Conservation (phyloP, 768 basidiomycete genomes). For the Piloderma croceum region DNA sequence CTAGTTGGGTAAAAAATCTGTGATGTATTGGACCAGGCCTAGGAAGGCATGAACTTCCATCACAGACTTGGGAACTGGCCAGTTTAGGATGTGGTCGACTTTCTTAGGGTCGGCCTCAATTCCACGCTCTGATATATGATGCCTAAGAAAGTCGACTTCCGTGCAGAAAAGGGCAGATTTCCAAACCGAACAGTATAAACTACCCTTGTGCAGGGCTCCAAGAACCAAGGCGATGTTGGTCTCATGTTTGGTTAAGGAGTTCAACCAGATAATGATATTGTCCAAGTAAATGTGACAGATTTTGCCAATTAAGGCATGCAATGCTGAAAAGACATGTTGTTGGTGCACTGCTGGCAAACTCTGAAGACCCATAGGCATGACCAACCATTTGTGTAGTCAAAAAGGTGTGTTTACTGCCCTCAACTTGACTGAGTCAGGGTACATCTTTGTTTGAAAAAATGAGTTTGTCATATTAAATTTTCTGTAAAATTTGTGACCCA, state of each 20-base stretch:
- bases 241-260: constrained; percentile 29
- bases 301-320: constrained; percentile 11
- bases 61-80: constrained; percentile 18
- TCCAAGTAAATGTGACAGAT: too few species aligned
- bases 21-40: constrained; percentile 25
- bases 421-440: constrained; percentile 9
- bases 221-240: constrained; percentile 26
- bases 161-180: constrained; percentile 30
- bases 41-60: constrained; percentile 18
- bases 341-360: constrained; percentile 17
- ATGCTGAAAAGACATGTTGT: constrained; percentile 10
- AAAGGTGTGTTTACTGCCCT: constrained; percentile 10
- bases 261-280: constrained; percentile 41
- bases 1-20: constrained; percentile 24
- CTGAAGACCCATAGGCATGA: too few species aligned
- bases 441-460: too few species aligned
- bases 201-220: constrained; percentile 19
- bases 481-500: too few species aligned
- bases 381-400: constrained; percentile 11
- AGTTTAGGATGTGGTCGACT: constrained; percentile 21
- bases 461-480: constrained; percentile 14
- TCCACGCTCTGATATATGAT: constrained; percentile 20
- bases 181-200: constrained; percentile 25
- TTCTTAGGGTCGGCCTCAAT: constrained; percentile 22
- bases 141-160: constrained; percentile 22